Base-by-base conservation (phyloP, 805 yeast species). In the Zygoascus ofunaensis region DNA sequence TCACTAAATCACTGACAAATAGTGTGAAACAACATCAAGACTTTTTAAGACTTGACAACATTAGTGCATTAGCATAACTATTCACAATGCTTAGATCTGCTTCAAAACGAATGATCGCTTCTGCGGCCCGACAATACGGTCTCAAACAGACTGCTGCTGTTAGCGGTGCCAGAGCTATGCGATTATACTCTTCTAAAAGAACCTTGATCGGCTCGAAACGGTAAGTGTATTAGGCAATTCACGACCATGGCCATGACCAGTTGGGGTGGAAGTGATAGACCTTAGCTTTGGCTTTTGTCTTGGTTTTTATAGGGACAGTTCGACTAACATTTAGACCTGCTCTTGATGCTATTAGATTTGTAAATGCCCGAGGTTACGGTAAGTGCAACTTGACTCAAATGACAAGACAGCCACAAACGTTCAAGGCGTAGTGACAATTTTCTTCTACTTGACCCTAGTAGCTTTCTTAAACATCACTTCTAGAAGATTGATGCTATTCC, bases 301-400 rank as follows among this genome's bases (percentile, higher is more conserved):
- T n/a, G n/a, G n/a, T n/a, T n/a, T n/a, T n/a, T n/a, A n/a, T n/a
- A n/a, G n/a, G n/a, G n/a, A n/a, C n/a, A n/a, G n/a, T n/a, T n/a
- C n/a, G 12, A 26, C 30, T 26, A 26, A 26, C 30, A 15, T 20
- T 18, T 4, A 37, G 41, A 37, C 41, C 41, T 24, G 32, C 21
- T 24, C 4, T 37, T 24, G 20, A 37, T 24, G 24, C 22, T n/a
- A n/a, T 12, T 21, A 23, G 24, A 4, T 28, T 32, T 33, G 30
- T 30, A 12, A 51, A 49, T 35, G 21, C 37, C 33, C 38, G 53
- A 26, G 53, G 51, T 22, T 50, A 50, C 40, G 51, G 50, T 43
- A 45, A 23, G 51, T 45, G 3, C 21, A n/a, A n/a, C n/a, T n/a
- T n/a, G n/a, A n/a, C n/a, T n/a, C n/a, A n/a, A n/a, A n/a, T n/a